Conservation (phyloP, 345 rosid species). For the Ailanthus altissimus region DNA sequence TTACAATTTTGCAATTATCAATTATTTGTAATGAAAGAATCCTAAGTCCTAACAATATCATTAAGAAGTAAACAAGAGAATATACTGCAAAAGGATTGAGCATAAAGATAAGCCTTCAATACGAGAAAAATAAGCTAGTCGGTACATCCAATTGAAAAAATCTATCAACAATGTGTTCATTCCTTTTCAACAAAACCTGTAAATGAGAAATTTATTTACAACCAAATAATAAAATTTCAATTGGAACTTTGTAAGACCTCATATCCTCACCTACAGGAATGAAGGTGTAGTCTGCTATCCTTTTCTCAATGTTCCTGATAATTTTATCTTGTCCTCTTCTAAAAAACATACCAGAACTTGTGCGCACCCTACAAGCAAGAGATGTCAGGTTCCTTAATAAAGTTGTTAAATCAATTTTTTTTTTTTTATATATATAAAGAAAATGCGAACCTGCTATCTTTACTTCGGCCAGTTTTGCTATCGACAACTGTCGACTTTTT, state of each 20-base stretch:
- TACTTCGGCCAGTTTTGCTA: constrained; percentile 78
- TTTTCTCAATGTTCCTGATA: constrained; percentile 63
- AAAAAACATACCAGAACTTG: constrained; percentile 91
- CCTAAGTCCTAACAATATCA: too few relatives aligned
- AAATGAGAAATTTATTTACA: not conserved
- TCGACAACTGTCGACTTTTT: constrained; percentile 87
- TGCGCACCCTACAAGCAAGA: constrained; percentile 66
- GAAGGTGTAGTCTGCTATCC: constrained; percentile 86
- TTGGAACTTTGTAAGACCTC: constrained; percentile 7
- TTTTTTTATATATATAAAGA: not conserved
- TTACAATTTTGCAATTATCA: too few relatives aligned
- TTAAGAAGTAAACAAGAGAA: not conserved
- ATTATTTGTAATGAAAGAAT: too few relatives aligned
- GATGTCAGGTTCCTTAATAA: constrained; percentile 17
- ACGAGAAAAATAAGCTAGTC: not conserved
- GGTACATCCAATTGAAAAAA: not conserved
- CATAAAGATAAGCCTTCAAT: not conserved
- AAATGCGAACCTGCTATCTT: constrained; percentile 72
- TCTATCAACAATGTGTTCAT: not conserved
- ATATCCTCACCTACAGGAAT: constrained; percentile 65
- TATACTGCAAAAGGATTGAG: not conserved
- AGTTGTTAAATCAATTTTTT: not conserved
- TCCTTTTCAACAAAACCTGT: not conserved
- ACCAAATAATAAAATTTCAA: not conserved
- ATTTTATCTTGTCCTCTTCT: constrained; percentile 70